These are phyloP conservation scores for Vigna radiata DNA, from an alignment of 306 rosid genomes.

Conservation along the genomic window DNA sequence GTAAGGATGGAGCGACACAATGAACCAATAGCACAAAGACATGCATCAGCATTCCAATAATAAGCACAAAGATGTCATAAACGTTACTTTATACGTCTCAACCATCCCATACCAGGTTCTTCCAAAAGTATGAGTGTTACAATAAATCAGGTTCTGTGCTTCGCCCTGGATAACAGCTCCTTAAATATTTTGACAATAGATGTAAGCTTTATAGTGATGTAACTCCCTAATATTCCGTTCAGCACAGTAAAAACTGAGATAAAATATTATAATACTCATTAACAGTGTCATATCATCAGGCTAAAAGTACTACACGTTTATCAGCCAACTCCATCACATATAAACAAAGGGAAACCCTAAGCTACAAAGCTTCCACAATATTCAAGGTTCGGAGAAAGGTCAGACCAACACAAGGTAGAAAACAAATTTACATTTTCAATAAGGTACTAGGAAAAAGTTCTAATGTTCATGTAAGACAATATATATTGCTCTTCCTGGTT, in stretches of 20 bases:
- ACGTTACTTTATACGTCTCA: constrained; percentile 6
- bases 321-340: constrained; percentile 15
- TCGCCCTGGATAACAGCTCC: constrained; percentile 30
- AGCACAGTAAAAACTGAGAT: not conserved
- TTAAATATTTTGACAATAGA: constrained; percentile 23
- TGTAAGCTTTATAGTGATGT: constrained; percentile 16
- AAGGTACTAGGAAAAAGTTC: constrained; percentile 16
- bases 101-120: constrained; percentile 36
- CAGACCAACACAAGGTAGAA: constrained; percentile 7
- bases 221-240: constrained; percentile 9
- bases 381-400: constrained; percentile 2
- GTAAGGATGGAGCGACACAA: constrained; percentile 20
- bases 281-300: constrained; percentile 21
- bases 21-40: constrained; percentile 26
- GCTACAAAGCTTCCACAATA: not conserved
- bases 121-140: constrained; percentile 20
- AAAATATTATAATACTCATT: not conserved
- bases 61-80: constrained; percentile 5
- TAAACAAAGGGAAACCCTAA: not conserved
- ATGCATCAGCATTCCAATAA: constrained; percentile 36
- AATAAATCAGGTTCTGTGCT: constrained; percentile 29
- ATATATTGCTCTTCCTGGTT: constrained; percentile 16
- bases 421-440: constrained; percentile 19
- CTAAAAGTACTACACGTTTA: not conserved
- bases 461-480: constrained; percentile 14